A percentile compares a stretch with the other conserved stretches of the same genome.
Evolutionary conservation across 805 yeast species (phyloP).

Genomic region (Wickerhamomyces chambardii): DNA sequence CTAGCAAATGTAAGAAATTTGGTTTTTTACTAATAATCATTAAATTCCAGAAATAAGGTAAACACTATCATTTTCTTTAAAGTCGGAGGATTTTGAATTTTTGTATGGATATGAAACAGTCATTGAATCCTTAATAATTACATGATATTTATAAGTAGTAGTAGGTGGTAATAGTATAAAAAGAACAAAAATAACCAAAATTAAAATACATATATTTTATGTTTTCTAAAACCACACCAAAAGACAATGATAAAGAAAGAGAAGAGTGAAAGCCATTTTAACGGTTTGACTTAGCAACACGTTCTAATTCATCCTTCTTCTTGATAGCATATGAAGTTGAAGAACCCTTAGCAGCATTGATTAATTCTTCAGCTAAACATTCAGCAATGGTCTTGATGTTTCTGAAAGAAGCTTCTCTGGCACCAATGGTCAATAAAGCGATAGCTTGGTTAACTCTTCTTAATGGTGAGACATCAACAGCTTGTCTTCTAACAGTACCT

Average conservation of each 20-base stretch:
- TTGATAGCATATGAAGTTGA: constrained; percentile 99
- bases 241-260: constrained; percentile 1
- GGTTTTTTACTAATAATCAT: too few species aligned
- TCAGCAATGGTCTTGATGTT: constrained; percentile 99
- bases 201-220: constrained; percentile 11
- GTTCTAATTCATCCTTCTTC: constrained; percentile 99
- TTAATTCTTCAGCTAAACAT: constrained; percentile 99
- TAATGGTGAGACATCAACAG: constrained; percentile 99
- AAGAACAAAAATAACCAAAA: background rate
- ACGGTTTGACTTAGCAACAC: constrained; percentile 99
- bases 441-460: constrained; percentile 99
- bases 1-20: too few species aligned
- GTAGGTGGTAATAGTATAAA: too few species aligned
- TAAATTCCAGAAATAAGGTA: too few species aligned
- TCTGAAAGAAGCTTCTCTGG: constrained; percentile 99
- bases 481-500: constrained; percentile 99
- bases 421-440: constrained; percentile 97
- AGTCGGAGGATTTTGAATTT: too few species aligned
- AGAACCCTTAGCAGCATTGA: constrained; percentile 99
- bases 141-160: too few species aligned
- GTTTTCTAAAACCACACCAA: constrained; percentile 8
- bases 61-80: too few species aligned
- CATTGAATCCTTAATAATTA: too few species aligned
- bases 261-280: constrained; percentile 34
- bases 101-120: too few species aligned